These are phyloP conservation scores for Flaveria trinervia DNA, from an alignment of 129 eudicot genomes.

Conservation along the genomic window DNA sequence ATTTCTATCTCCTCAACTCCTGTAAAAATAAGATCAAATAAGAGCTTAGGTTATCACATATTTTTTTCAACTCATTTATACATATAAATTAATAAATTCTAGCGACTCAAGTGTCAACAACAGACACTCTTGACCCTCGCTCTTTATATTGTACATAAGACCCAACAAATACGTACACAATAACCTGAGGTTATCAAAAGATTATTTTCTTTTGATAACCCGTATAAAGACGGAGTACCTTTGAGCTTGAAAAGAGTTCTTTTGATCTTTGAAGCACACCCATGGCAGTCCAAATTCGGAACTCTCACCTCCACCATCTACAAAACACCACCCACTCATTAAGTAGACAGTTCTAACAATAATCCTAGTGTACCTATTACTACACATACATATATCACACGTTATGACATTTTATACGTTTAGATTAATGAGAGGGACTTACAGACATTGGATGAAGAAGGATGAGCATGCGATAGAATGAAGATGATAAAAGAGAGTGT, in stretches of 20 bases:
- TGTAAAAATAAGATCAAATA: neutral
- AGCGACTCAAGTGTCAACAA: too few species aligned
- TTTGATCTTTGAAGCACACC: conserved; percentile 56
- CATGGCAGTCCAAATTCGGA: conserved; percentile 70
- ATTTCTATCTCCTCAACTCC: conserved; percentile 91
- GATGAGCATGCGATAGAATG: conserved; percentile 10
- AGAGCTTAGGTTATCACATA: too few species aligned
- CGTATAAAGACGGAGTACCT: conserved; percentile 26
- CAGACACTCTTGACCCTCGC: too few species aligned
- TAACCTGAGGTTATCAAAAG: too few species aligned
- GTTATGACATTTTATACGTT: neutral
- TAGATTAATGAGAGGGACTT: conserved; percentile 36
- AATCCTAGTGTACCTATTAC: too few species aligned
- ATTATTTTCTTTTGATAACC: too few species aligned
- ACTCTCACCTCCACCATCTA: conserved; percentile 81
- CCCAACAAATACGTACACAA: too few species aligned
- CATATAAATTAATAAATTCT: too few species aligned
- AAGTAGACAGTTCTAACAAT: too few species aligned
- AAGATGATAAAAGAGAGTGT: neutral
- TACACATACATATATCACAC: too few species aligned
- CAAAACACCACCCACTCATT: conserved; percentile 14
- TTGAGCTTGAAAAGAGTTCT: conserved; percentile 65
- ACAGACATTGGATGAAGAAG: conserved; percentile 48
- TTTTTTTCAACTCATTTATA: too few species aligned
- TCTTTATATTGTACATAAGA: too few species aligned